These are phyloP conservation scores for Recurvomyces mirabilis DNA, from an alignment of 495 filamentous ascomycete genomes.

Conservation along the genomic window DNA sequence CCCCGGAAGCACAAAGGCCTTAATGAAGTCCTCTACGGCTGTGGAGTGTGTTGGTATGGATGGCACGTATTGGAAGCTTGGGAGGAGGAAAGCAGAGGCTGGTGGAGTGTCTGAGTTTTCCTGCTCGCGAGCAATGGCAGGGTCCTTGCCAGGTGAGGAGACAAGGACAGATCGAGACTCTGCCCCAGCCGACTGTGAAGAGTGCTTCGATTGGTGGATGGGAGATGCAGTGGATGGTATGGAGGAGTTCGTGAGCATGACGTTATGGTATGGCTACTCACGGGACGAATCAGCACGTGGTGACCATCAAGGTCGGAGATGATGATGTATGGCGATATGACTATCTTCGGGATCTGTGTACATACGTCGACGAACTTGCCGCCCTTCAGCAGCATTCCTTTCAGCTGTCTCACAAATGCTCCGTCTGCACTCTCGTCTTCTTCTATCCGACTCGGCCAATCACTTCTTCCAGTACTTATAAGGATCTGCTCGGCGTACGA, in stretches of 20 bases:
- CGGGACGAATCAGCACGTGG: not conserved
- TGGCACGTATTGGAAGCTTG: conserved; percentile 66
- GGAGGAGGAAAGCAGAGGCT: conserved; percentile 60
- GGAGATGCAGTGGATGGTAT: conserved; percentile 38
- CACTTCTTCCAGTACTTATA: conserved; percentile 62
- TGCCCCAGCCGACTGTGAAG: not conserved
- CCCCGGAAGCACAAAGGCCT: conserved; percentile 47
- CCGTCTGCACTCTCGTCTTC: conserved; percentile 43
- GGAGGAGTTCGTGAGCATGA: conserved; percentile 61
- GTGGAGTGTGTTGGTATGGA: conserved; percentile 46
- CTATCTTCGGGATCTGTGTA: conserved; percentile 14
- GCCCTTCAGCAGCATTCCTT: conserved; percentile 50
- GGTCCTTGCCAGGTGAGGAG: conserved; percentile 4
- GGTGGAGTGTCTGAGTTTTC: conserved; percentile 27
- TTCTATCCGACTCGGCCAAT: conserved; percentile 67
- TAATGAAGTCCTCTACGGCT: conserved; percentile 42
- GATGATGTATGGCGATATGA: no score
- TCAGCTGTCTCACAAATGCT: conserved; percentile 62
- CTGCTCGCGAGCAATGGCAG: not conserved
- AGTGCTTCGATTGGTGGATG: conserved; percentile 1
- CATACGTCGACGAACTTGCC: conserved; percentile 62
- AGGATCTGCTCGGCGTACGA: conserved; percentile 74
- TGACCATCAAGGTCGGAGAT: no score
- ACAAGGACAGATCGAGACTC: conserved; percentile 2
- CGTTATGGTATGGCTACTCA: conserved; percentile 64